phyloP scores from a whole-genome alignment of 2,329 filamentous ascomycete species.

The Fusarium domesticum region DNA sequence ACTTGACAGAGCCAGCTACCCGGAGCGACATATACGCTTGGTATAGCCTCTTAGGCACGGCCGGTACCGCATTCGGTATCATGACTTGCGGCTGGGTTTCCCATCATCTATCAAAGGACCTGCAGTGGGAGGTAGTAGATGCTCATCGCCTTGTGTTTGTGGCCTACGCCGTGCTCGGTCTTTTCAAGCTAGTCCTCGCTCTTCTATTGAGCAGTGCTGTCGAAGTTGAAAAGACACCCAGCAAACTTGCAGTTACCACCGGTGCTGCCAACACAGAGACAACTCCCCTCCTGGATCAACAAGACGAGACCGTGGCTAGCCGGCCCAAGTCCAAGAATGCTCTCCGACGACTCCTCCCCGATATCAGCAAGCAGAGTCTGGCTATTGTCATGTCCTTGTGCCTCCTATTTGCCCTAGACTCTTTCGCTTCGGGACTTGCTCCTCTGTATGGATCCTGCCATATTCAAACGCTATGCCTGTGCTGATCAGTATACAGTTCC shows the following conservation, averaged over 20 bases:
- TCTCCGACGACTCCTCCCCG: constrained; percentile 43
- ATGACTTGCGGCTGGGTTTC: constrained; percentile 59
- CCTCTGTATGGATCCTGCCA: constrained; percentile 47
- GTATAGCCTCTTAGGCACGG: constrained; percentile 57
- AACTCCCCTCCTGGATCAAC: constrained; percentile 26
- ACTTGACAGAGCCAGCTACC: constrained; percentile 45
- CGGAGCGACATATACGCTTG: constrained; percentile 59
- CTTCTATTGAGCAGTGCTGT: constrained; percentile 47
- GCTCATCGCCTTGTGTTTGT: constrained; percentile 56
- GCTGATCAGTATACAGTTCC: constrained; percentile 42
- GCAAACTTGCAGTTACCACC: background rate
- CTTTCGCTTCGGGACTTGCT: constrained; percentile 68
- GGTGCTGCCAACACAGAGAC: constrained; percentile 12
- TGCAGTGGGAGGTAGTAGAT: constrained; percentile 42
- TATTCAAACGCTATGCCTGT: fast-evolving
- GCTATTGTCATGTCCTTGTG: constrained; percentile 59
- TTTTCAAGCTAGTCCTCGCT: constrained; percentile 54
- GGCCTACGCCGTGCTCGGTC: constrained; percentile 41
- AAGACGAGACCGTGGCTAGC: background rate
- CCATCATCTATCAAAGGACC: constrained; percentile 43
- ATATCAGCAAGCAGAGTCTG: constrained; percentile 55
- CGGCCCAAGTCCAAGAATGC: background rate
- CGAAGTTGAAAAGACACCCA: constrained; percentile 34
- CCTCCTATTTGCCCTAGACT: constrained; percentile 65
- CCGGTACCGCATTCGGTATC: constrained; percentile 60